Evolutionary conservation across 2,329 filamentous ascomycete species (phyloP).

Genomic region (Sodiomyces alkalinus): DNA sequence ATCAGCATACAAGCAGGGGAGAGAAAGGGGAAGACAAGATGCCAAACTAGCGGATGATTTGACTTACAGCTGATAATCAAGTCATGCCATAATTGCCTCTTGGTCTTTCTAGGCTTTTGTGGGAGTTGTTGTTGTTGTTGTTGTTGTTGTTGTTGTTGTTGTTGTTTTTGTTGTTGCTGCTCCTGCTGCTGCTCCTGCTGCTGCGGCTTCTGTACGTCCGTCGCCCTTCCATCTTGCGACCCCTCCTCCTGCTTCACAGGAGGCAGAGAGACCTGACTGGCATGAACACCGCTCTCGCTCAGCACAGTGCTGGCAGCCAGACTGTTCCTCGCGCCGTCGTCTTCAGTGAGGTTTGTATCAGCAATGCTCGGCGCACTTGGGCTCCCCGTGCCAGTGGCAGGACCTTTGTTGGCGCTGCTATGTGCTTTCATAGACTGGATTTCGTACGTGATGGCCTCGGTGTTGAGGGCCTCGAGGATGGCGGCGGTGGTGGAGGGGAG

Average conservation of each 20-base stretch:
- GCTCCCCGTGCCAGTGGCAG: too few species aligned
- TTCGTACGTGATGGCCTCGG: conserved; percentile 84
- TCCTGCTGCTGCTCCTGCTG: conserved; percentile 4
- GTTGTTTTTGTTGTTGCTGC: too few species aligned
- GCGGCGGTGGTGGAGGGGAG: conserved; percentile 84
- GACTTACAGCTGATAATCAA: conserved; percentile 86
- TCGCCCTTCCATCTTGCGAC: conserved; percentile 7
- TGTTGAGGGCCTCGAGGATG: conserved; percentile 74
- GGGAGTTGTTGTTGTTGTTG: too few species aligned
- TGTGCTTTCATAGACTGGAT: conserved; percentile 76
- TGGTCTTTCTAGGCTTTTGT: conserved; percentile 54
- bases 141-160: too few species aligned
- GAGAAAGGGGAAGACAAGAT: too few species aligned
- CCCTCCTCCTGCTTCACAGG: conserved; percentile 23
- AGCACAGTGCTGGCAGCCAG: conserved; percentile 46
- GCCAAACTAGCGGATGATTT: neutral
- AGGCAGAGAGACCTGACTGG: conserved; percentile 57
- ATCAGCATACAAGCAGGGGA: too few species aligned
- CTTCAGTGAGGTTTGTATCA: conserved; percentile 63
- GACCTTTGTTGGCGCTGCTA: conserved; percentile 18
- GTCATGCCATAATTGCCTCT: conserved; percentile 93
- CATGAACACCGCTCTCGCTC: conserved; percentile 71
- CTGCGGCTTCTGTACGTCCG: neutral
- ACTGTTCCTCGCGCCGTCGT: conserved; percentile 54
- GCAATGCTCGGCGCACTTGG: conserved; percentile 44